Percentiles rank a stretch among this genome's conserved stretches.
Conservation (phyloP, 2,329 filamentous ascomycete genomes). For the Nemania sp. region DNA sequence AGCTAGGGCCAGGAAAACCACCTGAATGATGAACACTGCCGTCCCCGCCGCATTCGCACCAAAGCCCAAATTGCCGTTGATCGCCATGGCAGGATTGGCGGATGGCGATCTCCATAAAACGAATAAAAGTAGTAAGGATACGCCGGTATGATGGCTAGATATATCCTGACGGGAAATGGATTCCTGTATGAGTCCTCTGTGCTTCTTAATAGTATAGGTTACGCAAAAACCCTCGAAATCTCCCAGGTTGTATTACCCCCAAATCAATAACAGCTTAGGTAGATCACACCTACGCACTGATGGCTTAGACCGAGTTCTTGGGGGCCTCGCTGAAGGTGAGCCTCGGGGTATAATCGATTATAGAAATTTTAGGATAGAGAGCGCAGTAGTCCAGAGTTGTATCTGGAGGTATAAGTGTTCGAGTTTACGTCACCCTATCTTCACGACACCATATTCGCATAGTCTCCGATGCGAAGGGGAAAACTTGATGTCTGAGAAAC, state of each 20-base stretch:
- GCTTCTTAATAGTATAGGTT: not conserved
- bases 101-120: not conserved
- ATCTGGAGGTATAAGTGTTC: not conserved
- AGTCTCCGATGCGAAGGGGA: not conserved
- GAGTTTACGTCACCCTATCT: slow-evolving; percentile 1
- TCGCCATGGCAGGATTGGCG: slow-evolving; percentile 11
- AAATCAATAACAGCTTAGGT: slow-evolving; percentile 1
- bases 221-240: not conserved
- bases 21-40: slow-evolving; percentile 29
- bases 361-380: not conserved
- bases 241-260: slow-evolving; percentile 4
- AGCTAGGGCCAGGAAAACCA: slow-evolving; percentile 41
- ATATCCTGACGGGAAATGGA: not conserved
- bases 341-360: not conserved
- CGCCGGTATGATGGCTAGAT: not conserved
- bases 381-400: not conserved
- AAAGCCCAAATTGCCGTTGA: slow-evolving; percentile 27
- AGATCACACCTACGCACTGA: slow-evolving; percentile 1
- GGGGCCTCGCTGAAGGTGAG: not conserved
- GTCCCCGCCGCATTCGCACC: slow-evolving; percentile 33
- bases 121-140: not conserved
- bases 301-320: slow-evolving; percentile 2
- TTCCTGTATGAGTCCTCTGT: too few species aligned
- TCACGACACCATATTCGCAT: not conserved
- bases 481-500: slow-evolving; percentile 2